Conservation (phyloP, 208 protist genomes). For the Leishmania gerbilli region DNA sequence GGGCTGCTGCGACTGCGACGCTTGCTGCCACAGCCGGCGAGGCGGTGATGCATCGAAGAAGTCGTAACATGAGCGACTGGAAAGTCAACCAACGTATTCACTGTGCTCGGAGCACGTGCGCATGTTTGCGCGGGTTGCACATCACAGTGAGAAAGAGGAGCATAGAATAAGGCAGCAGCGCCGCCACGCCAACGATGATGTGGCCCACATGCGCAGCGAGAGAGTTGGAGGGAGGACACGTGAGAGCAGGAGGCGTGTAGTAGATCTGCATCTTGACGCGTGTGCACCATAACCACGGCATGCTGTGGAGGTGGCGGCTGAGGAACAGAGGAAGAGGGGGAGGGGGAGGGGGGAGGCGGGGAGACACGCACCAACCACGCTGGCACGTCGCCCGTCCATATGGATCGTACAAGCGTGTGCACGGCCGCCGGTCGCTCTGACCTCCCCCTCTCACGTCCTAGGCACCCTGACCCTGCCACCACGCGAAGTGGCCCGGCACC, state of each 20-base stretch:
- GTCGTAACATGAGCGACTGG: not conserved
- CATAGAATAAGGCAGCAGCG: not conserved
- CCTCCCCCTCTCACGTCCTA: too few species aligned
- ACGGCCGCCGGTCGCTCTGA: too few species aligned
- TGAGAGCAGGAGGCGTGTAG: not conserved
- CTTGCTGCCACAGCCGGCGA: not conserved
- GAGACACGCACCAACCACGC: too few species aligned
- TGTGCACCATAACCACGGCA: not conserved
- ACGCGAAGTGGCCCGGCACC: too few species aligned
- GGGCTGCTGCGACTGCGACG: not conserved
- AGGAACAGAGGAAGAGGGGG: not conserved
- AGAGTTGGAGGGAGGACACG: not conserved
- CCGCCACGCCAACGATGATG: not conserved
- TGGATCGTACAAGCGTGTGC: too few species aligned
- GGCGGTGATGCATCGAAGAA: not conserved
- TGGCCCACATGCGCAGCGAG: not conserved
- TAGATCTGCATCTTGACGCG: not conserved
- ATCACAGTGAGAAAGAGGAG: not conserved
- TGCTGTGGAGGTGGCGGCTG: too few species aligned
- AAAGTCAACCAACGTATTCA: not conserved
- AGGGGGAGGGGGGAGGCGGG: too few species aligned
- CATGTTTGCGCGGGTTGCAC: not conserved
- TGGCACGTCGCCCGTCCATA: too few species aligned
- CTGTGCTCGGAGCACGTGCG: not conserved
- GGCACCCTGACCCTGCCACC: too few species aligned